phyloP scores from a whole-genome alignment of 2,329 filamentous ascomycete genomes.

The Polytolypa hystricis region DNA sequence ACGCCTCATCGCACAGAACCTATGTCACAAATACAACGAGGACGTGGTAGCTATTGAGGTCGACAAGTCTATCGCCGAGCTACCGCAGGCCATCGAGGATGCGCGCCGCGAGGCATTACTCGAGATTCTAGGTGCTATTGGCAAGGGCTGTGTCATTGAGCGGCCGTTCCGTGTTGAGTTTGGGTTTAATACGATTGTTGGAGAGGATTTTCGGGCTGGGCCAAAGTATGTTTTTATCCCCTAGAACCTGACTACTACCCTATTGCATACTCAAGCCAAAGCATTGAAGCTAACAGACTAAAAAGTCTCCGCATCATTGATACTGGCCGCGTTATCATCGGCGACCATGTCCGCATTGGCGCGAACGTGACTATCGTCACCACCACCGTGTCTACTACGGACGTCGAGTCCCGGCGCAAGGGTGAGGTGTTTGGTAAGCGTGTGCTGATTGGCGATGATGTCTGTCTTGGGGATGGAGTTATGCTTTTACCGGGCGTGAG shows the following conservation, averaged over 20 bases:
- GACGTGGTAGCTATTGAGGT: not conserved
- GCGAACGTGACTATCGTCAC: conserved; percentile 40
- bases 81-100: not conserved
- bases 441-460: conserved; percentile 35
- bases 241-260: not conserved
- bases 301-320: conserved; percentile 31
- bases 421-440: conserved; percentile 37
- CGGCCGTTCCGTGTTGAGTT: conserved; percentile 53
- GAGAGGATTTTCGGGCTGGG: conserved; percentile 47
- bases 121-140: conserved; percentile 9
- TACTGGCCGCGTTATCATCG: conserved; percentile 39
- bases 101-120: not conserved
- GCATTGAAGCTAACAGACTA: too few relatives aligned
- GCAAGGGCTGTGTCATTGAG: conserved; percentile 36
- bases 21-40: not conserved
- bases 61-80: not conserved
- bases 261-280: too few relatives aligned
- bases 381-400: conserved; percentile 37
- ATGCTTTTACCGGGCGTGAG: conserved; percentile 8
- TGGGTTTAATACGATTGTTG: conserved; percentile 52
- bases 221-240: not conserved
- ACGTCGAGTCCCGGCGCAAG: conserved; percentile 33
- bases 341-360: conserved; percentile 39
- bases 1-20: not conserved
- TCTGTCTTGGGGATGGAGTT: conserved; percentile 35